Base-by-base conservation (phyloP, 768 basidiomycete species). In the Mycena filopes region DNA sequence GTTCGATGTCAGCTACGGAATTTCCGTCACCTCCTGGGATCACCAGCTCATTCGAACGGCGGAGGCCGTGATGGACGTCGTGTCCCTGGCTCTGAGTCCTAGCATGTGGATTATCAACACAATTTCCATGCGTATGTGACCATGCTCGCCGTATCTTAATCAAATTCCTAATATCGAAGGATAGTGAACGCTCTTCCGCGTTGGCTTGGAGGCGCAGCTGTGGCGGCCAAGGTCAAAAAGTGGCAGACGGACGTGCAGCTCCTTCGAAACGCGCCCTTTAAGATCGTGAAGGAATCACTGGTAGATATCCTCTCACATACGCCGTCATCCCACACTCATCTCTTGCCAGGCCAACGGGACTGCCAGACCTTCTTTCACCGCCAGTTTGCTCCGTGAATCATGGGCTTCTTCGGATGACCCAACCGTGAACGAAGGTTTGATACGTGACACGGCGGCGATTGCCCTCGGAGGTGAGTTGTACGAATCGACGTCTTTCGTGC, bases 101-200 rank as follows among this genome's bases (percentile, higher is more conserved):
- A 23, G 43, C 36, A 57, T 57, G 56, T 57, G 56, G 56, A 57
- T 57, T 29, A 25, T 57, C n/a, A 57, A 57, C 25, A 43, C 56
- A 12, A 20, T 57, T 36, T 29, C 56, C 23, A 33, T 47, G 28
- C 38, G 56, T 57, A 38, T 11, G 56, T 47, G 13, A 15, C 26
- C 29, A 12, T 15, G 25, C 5, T 47, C 18, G 4, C 13, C n/a
- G 18, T 21, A 29, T 57, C 26, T 7, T 13, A 45, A 13, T 29
- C 16, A 15, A n/a, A n/a, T n/a, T n/a, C n/a, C 23, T 45, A 20
- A 57, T 33, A 46, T n/a, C n/a, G n/a, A 18, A n/a, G 29, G 29
- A 42, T 21, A 57, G 56, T 57, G 20, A 57, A 21, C 43, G 25
- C 29, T 23, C 16, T 57, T 20, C 45, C 56, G n/a, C 23, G 26